Evolutionary conservation across 2,329 filamentous ascomycete genomes (phyloP).

Genomic region (Botrytis sinoallii): DNA sequence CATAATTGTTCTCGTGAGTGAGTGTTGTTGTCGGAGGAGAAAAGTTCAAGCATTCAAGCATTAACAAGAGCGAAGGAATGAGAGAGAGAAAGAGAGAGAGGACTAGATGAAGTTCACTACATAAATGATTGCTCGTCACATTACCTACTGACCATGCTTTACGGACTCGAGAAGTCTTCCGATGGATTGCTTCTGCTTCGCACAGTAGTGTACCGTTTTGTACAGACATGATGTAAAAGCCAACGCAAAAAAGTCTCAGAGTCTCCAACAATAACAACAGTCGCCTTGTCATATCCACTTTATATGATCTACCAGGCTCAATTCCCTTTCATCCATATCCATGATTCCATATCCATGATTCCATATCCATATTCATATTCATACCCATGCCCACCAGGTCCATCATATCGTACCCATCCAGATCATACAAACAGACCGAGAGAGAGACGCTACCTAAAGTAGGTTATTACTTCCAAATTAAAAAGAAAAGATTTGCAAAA

Average conservation of each 20-base stretch:
- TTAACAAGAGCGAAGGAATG: not conserved
- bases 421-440: not conserved
- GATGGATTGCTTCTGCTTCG: not conserved
- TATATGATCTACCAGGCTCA: not conserved
- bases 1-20: not conserved
- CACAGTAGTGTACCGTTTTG: not conserved
- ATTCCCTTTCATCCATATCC: not conserved
- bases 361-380: not conserved
- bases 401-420: not conserved
- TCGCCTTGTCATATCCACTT: constrained; percentile 2
- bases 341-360: not conserved
- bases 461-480: not conserved
- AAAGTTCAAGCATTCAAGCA: too few relatives aligned
- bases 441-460: not conserved
- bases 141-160: not conserved
- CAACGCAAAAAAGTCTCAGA: not conserved
- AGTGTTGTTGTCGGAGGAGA: not conserved
- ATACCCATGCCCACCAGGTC: not conserved
- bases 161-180: not conserved
- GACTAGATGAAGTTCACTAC: not conserved
- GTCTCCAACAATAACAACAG: not conserved
- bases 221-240: constrained; percentile 6
- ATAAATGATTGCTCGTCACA: not conserved
- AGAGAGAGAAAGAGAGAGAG: not conserved
- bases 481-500: not conserved